Percentiles rank a stretch among this genome's conserved stretches.
These are phyloP conservation scores for Solanum peruvianum DNA, from an alignment of 257 asterid genomes.

Conservation along the genomic window DNA sequence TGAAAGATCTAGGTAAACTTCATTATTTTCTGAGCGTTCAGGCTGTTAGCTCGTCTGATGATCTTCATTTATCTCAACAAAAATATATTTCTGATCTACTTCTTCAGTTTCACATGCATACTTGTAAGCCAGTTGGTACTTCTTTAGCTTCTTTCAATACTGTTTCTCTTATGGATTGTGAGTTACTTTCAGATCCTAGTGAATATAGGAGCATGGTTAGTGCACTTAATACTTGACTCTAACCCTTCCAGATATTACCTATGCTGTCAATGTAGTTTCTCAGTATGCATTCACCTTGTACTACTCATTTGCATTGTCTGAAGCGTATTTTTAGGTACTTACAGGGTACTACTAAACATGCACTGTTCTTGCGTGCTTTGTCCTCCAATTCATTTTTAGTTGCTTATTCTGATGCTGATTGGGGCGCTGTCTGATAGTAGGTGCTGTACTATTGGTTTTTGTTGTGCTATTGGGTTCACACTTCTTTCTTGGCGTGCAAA, in stretches of 20 bases:
- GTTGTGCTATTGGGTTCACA: background rate
- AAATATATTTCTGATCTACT: no score
- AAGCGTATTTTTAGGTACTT: background rate
- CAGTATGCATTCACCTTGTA: background rate
- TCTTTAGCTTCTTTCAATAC: no score
- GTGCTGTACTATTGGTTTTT: background rate
- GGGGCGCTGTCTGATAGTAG: background rate
- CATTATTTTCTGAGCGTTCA: no score
- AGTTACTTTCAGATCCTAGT: no score
- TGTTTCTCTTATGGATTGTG: no score
- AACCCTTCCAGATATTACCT: background rate
- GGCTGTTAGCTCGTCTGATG: no score
- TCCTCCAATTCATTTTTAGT: background rate
- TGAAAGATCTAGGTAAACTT: no score
- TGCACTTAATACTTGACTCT: background rate
- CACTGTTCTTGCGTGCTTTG: background rate
- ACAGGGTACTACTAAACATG: background rate
- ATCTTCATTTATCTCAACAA: no score
- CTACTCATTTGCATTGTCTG: background rate
- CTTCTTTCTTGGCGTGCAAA: background rate
- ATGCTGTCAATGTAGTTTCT: background rate
- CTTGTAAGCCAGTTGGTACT: no score
- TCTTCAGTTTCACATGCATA: no score
- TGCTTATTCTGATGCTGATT: background rate
- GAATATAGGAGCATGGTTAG: no score